These are phyloP conservation scores for Phytomonas sp. DNA, from an alignment of 208 protist genomes.

Conservation along the genomic window DNA sequence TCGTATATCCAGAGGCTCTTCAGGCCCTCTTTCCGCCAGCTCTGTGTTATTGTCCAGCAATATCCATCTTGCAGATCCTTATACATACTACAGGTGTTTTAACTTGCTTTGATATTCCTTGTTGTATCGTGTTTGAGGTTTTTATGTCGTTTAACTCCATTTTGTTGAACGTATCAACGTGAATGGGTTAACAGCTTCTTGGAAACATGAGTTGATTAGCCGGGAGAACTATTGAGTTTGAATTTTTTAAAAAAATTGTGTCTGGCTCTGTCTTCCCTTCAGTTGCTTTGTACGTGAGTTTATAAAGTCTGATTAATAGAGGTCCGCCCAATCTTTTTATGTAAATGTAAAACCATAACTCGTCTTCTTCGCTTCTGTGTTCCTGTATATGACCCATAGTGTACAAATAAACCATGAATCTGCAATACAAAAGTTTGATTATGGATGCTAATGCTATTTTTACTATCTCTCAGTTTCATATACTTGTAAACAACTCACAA, in stretches of 20 bases:
- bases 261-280: neutral
- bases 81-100: neutral
- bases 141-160: neutral
- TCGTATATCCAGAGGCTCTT: neutral
- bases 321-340: neutral
- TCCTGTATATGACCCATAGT: neutral
- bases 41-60: neutral
- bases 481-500: neutral
- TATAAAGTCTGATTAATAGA: neutral
- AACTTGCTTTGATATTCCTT: neutral
- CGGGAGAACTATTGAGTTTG: neutral
- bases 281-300: neutral
- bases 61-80: neutral
- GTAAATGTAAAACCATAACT: neutral
- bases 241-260: neutral
- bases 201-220: neutral
- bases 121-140: neutral
- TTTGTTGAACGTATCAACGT: neutral
- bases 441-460: neutral
- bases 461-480: neutral
- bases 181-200: neutral
- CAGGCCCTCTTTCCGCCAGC: neutral
- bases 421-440: neutral
- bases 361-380: neutral
- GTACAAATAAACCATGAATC: neutral